These are phyloP conservation scores for Colletotrichum gigasporum DNA, from an alignment of 2,329 filamentous ascomycete species.

Conservation along the genomic window DNA sequence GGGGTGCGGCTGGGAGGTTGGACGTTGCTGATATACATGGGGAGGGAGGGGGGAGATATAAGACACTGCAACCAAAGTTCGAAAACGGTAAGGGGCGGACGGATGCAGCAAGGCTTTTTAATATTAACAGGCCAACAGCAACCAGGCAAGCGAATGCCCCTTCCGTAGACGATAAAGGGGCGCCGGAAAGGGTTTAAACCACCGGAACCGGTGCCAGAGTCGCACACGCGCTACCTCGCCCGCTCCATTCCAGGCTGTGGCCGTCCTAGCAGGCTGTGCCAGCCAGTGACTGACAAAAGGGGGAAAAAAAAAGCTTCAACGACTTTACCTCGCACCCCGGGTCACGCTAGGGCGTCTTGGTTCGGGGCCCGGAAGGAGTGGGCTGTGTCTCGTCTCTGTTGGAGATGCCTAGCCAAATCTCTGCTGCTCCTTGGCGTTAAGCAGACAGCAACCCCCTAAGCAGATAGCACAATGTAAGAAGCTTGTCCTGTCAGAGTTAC, in stretches of 20 bases:
- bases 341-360: constrained; percentile 2
- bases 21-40: not conserved
- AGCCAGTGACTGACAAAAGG: not conserved
- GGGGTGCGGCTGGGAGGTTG: not conserved
- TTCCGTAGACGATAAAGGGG: not conserved
- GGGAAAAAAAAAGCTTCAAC: not conserved
- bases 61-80: not conserved
- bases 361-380: not conserved
- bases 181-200: constrained; percentile 18
- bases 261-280: too few species aligned
- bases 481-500: too few species aligned
- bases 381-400: not conserved
- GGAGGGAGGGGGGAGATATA: too few species aligned
- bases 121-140: not conserved
- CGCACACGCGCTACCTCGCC: too few species aligned
- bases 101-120: constrained; percentile 7
- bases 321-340: constrained; percentile 1
- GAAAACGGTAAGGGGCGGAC: not conserved
- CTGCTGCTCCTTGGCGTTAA: not conserved
- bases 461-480: too few species aligned
- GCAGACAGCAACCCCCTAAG: not conserved
- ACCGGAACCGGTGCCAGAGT: not conserved
- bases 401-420: not conserved
- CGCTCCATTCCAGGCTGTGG: too few species aligned
- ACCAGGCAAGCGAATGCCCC: too few species aligned